These are phyloP conservation scores for Aspergillus bridgeri DNA, from an alignment of 495 filamentous ascomycete genomes.

Conservation along the genomic window DNA sequence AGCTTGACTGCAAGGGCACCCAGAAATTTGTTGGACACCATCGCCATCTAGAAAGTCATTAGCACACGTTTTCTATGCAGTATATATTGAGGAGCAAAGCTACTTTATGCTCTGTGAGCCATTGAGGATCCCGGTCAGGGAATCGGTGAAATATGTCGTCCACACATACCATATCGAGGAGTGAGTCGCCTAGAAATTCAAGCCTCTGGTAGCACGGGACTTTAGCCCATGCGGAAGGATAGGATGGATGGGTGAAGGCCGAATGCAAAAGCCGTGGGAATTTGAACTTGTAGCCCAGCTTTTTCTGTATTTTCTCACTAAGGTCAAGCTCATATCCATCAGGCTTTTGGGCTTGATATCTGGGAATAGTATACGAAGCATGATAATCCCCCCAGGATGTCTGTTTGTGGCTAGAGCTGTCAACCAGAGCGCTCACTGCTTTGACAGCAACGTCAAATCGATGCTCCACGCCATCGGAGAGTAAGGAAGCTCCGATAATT, in stretches of 20 bases:
- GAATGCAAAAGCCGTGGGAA: conserved; percentile 74
- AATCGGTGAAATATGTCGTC: conserved; percentile 73
- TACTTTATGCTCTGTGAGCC: conserved; percentile 95
- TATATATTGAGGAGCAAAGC: background rate
- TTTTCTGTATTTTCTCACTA: conserved; percentile 57
- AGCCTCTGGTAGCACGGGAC: conserved; percentile 89
- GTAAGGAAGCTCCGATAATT: conserved; percentile 82
- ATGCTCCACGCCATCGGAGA: conserved; percentile 54
- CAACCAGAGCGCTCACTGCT: conserved; percentile 76
- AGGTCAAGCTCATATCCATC: conserved; percentile 59
- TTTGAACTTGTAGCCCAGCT: conserved; percentile 76
- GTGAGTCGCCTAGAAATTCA: conserved; percentile 88
- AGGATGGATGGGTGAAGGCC: conserved; percentile 87
- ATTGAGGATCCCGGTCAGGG: conserved; percentile 83
- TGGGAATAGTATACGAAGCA: conserved; percentile 63
- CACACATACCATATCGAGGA: conserved; percentile 85
- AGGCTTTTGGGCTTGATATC: conserved; percentile 59
- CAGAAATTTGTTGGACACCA: conserved; percentile 96
- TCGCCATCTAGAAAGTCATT: conserved; percentile 66
- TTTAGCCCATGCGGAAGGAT: conserved; percentile 64
- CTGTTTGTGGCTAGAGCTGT: conserved; percentile 63
- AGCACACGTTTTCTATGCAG: conserved; percentile 5
- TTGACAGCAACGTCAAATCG: conserved; percentile 77
- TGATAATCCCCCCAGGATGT: conserved; percentile 69
- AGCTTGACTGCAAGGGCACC: conserved; percentile 76